Percentiles rank a stretch among this genome's conserved stretches.
Conservation (phyloP, 2,329 filamentous ascomycete species). For the Fusarium foetens region DNA sequence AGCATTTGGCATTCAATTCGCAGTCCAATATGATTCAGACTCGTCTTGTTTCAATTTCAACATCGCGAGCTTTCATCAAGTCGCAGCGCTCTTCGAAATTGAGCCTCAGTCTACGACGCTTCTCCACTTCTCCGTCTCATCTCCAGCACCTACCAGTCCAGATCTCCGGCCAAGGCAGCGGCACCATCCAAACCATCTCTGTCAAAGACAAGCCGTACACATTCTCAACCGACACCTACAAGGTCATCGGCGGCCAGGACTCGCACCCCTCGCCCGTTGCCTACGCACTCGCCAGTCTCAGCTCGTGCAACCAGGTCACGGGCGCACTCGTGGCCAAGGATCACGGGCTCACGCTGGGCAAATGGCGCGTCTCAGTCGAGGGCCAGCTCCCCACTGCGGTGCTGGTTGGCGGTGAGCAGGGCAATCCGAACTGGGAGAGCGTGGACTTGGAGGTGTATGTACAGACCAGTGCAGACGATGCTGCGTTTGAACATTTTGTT, state of each 20-base stretch:
- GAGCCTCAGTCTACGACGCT: neutral
- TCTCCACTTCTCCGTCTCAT: neutral
- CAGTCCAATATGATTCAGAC: accelerated
- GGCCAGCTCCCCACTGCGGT: neutral
- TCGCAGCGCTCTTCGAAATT: neutral
- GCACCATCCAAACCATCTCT: neutral
- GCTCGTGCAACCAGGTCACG: neutral
- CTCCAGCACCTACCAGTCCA: neutral
- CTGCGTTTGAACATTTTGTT: neutral
- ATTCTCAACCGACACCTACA: neutral
- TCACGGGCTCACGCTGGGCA: neutral
- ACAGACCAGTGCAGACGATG: neutral
- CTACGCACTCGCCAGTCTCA: neutral
- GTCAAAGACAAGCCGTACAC: neutral
- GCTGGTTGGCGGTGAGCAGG: neutral
- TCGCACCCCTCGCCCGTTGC: accelerated
- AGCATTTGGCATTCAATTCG: neutral
- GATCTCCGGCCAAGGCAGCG: neutral
- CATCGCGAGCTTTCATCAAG: neutral
- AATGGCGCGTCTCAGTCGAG: neutral
- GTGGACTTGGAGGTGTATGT: accelerated
- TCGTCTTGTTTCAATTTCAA: accelerated
- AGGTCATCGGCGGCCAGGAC: neutral
- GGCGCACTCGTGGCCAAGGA: neutral
- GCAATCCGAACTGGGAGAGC: neutral